These are phyloP conservation scores for Thymus mandschuricus DNA, from an alignment of 257 asterid genomes.

Conservation along the genomic window DNA sequence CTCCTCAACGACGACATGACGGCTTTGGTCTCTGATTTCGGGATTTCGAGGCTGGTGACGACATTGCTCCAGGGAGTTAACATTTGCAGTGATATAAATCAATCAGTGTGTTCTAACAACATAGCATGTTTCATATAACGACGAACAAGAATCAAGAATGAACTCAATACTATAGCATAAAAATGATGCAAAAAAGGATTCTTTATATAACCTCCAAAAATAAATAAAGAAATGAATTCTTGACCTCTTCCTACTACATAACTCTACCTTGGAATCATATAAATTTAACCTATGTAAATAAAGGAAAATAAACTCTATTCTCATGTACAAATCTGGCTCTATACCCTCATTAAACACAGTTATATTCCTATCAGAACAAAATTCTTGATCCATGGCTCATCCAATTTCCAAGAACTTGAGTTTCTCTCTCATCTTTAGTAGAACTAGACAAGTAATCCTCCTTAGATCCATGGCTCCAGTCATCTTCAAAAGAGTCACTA, in stretches of 20 bases:
- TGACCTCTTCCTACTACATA: no score
- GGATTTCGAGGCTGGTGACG: constrained; percentile 54
- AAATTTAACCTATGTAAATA: not conserved
- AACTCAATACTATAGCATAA: not conserved
- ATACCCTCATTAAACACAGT: no score
- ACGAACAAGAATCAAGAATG: not conserved
- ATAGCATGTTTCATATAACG: no score
- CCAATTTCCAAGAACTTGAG: not conserved
- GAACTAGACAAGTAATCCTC: not conserved
- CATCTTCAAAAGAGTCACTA: constrained; percentile 24
- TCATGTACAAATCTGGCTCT: not conserved
- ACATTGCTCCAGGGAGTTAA: not conserved
- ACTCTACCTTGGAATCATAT: no score
- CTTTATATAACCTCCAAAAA: not conserved
- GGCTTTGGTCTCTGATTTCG: constrained; percentile 59
- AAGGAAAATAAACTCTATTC: not conserved
- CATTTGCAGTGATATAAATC: no score
- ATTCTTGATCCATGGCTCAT: not conserved
- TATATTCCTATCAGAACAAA: no score
- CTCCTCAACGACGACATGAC: constrained; percentile 61
- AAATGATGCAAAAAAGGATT: not conserved
- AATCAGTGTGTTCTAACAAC: no score
- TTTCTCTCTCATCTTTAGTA: no score
- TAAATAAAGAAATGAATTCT: no score
- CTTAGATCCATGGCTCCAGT: constrained; percentile 38